Conservation (phyloP, 1,284 basidiomycete species). For the Amylostereum areolatum region DNA sequence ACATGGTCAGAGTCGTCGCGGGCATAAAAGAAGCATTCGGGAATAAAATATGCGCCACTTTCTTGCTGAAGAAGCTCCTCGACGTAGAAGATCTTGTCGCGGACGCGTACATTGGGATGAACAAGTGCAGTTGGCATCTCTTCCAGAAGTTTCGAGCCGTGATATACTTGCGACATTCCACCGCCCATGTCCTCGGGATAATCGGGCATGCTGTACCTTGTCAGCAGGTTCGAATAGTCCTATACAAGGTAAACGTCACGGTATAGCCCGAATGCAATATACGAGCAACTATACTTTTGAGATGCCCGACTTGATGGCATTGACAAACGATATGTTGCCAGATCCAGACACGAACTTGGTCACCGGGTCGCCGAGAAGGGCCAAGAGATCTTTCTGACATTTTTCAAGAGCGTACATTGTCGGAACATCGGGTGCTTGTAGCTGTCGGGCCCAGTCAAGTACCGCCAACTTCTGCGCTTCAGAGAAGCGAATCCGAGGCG, state of each 20-base stretch:
- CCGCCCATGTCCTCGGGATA: neutral
- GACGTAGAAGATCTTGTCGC: conserved; percentile 13
- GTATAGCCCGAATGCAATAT: neutral
- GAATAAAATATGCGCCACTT: conserved; percentile 14
- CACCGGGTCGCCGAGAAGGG: neutral
- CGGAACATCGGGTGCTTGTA: neutral
- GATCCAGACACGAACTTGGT: neutral
- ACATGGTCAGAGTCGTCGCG: neutral
- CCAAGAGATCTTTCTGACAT: neutral
- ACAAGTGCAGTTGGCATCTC: neutral
- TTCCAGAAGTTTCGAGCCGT: neutral
- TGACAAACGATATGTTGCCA: neutral
- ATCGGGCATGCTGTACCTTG: neutral
- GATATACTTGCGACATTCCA: neutral
- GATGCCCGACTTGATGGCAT: neutral
- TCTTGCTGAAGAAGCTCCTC: conserved; percentile 11
- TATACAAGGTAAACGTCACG: neutral
- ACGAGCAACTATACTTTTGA: neutral
- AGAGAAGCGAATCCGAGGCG: neutral
- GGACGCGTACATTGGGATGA: neutral
- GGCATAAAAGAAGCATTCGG: conserved; percentile 13
- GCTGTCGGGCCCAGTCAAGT: neutral
- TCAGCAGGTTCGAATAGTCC: neutral
- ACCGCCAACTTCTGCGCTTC: neutral
- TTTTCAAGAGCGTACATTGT: neutral